A percentile compares a stretch with the other conserved stretches of the same genome.
Conservation (phyloP, 2,329 filamentous ascomycete genomes). For the Pseudopithomyces chartarum region DNA sequence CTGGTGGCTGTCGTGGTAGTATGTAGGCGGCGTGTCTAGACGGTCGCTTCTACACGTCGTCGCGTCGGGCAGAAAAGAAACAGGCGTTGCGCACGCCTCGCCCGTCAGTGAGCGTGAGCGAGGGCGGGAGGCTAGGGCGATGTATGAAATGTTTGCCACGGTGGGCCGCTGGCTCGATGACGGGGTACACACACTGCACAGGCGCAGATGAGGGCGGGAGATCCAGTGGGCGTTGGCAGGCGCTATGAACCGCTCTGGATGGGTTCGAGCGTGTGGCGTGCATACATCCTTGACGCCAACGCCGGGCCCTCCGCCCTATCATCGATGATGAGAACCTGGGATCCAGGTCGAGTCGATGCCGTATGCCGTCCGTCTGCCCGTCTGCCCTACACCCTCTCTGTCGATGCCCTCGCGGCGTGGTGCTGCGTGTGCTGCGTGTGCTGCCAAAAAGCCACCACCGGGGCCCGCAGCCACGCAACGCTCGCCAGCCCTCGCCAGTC, state of each 20-base stretch:
- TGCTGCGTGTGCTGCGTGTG: not conserved
- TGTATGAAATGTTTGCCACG: not conserved
- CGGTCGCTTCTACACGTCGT: not conserved
- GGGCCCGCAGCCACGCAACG: constrained; percentile 2
- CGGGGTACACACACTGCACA: constrained; percentile 13
- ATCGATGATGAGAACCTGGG: not conserved
- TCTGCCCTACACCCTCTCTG: not conserved
- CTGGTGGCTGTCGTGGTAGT: not conserved
- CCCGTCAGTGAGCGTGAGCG: no score
- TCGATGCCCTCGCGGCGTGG: no score
- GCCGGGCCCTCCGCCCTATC: constrained; percentile 3
- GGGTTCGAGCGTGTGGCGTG: constrained; percentile 33
- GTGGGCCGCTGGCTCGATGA: constrained; percentile 11
- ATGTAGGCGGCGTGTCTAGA: not conserved
- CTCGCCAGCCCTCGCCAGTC: not conserved
- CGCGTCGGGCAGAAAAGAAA: not conserved
- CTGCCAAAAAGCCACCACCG: no score
- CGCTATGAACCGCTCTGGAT: constrained; percentile 29
- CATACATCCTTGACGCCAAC: not conserved
- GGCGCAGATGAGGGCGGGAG: constrained; percentile 11
- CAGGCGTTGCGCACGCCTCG: not conserved
- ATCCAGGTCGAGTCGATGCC: constrained; percentile 3
- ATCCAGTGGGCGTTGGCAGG: constrained; percentile 18
- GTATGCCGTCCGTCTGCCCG: not conserved
- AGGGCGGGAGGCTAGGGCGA: no score